A percentile compares a stretch with the other conserved stretches of the same genome.
Conservation (phyloP, 345 rosid species). For the Mallotus nudiflorus region DNA sequence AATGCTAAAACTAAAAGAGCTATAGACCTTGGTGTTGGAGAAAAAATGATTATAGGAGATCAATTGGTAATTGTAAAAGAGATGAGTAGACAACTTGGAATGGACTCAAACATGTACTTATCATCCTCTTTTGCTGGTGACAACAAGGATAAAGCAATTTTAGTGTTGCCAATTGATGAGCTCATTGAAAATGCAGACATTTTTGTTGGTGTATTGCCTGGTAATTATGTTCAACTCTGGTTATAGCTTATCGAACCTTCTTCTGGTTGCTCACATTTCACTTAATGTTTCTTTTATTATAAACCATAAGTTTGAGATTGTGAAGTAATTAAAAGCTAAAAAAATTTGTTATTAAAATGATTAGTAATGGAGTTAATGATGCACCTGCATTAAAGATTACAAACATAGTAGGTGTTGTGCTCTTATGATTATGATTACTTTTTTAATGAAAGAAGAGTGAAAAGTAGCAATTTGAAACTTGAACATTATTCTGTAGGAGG, state of each 20-base stretch:
- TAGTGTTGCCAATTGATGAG: slow-evolving; percentile 66
- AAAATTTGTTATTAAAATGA: slow-evolving; percentile 92
- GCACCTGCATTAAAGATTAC: slow-evolving; percentile 88
- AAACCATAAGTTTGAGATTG: slow-evolving; percentile 91
- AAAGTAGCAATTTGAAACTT: too few relatives aligned
- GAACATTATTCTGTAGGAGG: too few relatives aligned
- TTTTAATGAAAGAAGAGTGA: too few relatives aligned
- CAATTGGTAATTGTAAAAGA: slow-evolving; percentile 93
- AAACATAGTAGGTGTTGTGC: slow-evolving; percentile 88
- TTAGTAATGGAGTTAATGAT: slow-evolving; percentile 92
- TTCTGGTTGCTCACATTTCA: background rate
- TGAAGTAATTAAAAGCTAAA: slow-evolving; percentile 65
- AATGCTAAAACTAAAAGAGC: slow-evolving; percentile 77
- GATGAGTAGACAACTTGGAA: slow-evolving; percentile 93
- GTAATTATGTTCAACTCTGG: slow-evolving; percentile 29
- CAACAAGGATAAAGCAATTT: slow-evolving; percentile 47
- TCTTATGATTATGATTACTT: too few relatives aligned
- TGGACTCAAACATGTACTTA: slow-evolving; percentile 97
- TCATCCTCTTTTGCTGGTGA: slow-evolving; percentile 83
- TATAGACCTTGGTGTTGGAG: slow-evolving; percentile 67
- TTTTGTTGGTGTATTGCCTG: slow-evolving; percentile 92
- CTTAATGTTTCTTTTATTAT: slow-evolving; percentile 26
- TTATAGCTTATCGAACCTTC: background rate
- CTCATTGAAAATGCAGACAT: slow-evolving; percentile 91
- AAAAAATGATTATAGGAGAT: slow-evolving; percentile 87